Percentiles rank a stretch among this genome's conserved stretches.
These are phyloP conservation scores for Phylloboletellus chloephorus DNA, from an alignment of 1,284 basidiomycete species.

Conservation along the genomic window DNA sequence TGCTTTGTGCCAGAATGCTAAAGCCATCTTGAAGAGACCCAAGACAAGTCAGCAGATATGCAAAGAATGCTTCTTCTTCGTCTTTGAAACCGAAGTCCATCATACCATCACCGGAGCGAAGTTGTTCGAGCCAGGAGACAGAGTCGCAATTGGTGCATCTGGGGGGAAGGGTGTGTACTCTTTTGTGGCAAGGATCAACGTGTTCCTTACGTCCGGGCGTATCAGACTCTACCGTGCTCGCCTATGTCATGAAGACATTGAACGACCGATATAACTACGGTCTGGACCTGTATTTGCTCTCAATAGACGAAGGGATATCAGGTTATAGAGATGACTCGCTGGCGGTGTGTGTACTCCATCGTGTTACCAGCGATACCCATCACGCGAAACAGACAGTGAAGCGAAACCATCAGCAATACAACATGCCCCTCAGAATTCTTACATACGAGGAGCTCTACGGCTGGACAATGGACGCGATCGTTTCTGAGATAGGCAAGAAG, in stretches of 20 bases:
- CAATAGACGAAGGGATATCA: slow-evolving; percentile 98
- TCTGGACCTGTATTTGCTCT: slow-evolving; percentile 86
- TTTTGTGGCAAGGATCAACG: background rate
- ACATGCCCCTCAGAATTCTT: slow-evolving; percentile 92
- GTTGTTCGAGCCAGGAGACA: slow-evolving; percentile 88
- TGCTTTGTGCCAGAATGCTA: slow-evolving; percentile 67
- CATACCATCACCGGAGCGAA: slow-evolving; percentile 82
- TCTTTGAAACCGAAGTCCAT: slow-evolving; percentile 98
- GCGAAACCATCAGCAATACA: slow-evolving; percentile 93
- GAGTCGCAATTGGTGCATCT: slow-evolving; percentile 95
- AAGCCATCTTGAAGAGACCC: slow-evolving; percentile 89
- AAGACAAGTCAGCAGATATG: slow-evolving; percentile 98
- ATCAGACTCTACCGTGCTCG: slow-evolving; percentile 94
- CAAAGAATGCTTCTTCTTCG: slow-evolving; percentile 91
- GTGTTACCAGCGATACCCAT: slow-evolving; percentile 1
- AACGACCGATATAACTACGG: slow-evolving; percentile 95
- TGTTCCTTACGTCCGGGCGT: slow-evolving; percentile 4
- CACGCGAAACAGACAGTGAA: slow-evolving; percentile 80
- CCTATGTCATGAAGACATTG: slow-evolving; percentile 92
- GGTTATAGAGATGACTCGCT: slow-evolving; percentile 97
- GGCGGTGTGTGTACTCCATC: slow-evolving; percentile 54
- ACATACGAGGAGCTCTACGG: slow-evolving; percentile 96
- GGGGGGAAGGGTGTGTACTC: slow-evolving; percentile 83
- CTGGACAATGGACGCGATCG: slow-evolving; percentile 99
- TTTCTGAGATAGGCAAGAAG: slow-evolving; percentile 90